Base-by-base conservation (phyloP, 2,329 filamentous ascomycete species). In the Bipolaris cookei region DNA sequence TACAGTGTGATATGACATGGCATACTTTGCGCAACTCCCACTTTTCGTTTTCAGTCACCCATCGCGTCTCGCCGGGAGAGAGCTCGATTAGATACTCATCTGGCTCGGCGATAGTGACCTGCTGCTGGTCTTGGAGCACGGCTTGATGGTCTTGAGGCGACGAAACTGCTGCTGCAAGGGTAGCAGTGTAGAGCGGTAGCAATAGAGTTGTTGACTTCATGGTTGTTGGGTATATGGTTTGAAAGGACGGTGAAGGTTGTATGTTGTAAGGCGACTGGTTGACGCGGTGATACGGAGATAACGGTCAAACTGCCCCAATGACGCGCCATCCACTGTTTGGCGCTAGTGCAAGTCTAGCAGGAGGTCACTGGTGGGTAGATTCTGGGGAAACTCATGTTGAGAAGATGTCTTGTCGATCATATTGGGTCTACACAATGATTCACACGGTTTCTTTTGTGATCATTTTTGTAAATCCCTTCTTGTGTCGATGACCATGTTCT, bases 31-130 rank as follows among this genome's bases (percentile, higher is more conserved):
- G 88, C 63, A 98, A 80, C 76, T 89, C 88, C 92, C 94, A 97
- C 79, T 98, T 99, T 80, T 97, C 88, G 34, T 97, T 91, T 70
- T 98, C 94, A 0, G 91, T 96, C 30, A 97, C 89, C 90, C 91
- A 95, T 82, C 84, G 82, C 21, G 88, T 93, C 74, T 94, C 84
- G 54, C 90, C 92, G 3, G 92, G 92, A n/a, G 86, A 84, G 23
- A 95, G 83, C 80, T 98, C 93, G 62, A 99, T 88, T 44, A 96
- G 83, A 76, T 75, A 76, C 63, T 73, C 63, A 48, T 75, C 73
- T 7, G 64, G 61, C 51, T 75, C 73, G 35, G 62, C 64, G 44
- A 70, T 62, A 42, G 67, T 67, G 10, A 62, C 28, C 28, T 30
- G 54, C 53, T 70, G 66, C 21, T 60, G 61, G 28, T 73, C 69